Percentiles rank a stretch among this genome's conserved stretches.
Evolutionary conservation across 176 grass and related monocot genomes (phyloP).

Genomic region (Triticum aestivum): IWGSC_CS_RefSeq_v2.1 NC_057800.1:354512857-354513356

Average conservation of each 20-base stretch:
- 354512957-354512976: neutral
- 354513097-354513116: neutral
- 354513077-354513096: neutral
- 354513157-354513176: neutral
- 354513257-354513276: no score
- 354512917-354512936: neutral
- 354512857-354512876: constrained; percentile 99
- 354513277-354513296: no score
- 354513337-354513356: no score
- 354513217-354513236: neutral
- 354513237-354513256: neutral
- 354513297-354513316: no score
- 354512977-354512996: neutral
- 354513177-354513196: neutral
- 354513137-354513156: constrained; percentile 4
- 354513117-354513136: neutral
- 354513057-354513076: neutral
- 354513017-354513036: constrained; percentile 47
- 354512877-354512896: constrained; percentile 65
- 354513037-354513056: neutral
- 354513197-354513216: neutral
- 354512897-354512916: neutral
- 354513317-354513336: no score
- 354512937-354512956: constrained; percentile 22
- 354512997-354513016: neutral